Evolutionary conservation across 495 filamentous ascomycete species (phyloP), one percentile per base, ranked within the genome.

Genomic region (Delitschia confertaspora): DNA sequence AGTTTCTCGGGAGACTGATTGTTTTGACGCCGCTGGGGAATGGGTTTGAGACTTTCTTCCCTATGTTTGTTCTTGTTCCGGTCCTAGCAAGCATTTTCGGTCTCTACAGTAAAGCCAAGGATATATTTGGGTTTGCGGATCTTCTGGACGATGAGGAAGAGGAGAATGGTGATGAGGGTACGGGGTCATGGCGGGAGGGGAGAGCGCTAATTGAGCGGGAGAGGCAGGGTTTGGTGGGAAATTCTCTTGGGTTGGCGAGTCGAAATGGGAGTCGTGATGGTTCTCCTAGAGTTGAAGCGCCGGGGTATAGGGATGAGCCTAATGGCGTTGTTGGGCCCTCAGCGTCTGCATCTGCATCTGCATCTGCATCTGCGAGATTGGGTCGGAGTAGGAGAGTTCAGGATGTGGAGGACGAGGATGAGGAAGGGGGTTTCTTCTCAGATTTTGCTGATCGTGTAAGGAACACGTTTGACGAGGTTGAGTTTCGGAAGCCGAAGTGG

Each of bases 161-260:
- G 23, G 79, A 79, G 35, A 67, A 68, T 4, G 65, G 71, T 20
- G 78, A 72, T 7, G 82, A 78, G 42, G 87, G 87, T 22, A 75
- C 77, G n/a, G 84, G 83, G 17, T 77, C 80, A 11, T 98, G 91
- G 91, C 71, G 88, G 24, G 91, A 98, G 67, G 91, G 91, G 10
- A 73, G 84, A n/a, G 85, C 87, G 21, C 71, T 98, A 9, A 95
- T 98, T 45, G 86, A 95, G 46, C 78, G 88, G 10, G 91, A 98
- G 58, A 59, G 93, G 13, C 76, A 81, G 36, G 82, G 80, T 0
- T 56, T 70, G 33, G 70, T 67, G n/a, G 53, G 41, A 11, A 72
- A 72, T 17, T 42, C 56, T 0, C 51, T 65, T 0, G 59, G 60
- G 10, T 35, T 62, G 8, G 51, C 61, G n/a, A 46, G 53, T 3